Evolutionary conservation across 2,329 filamentous ascomycete genomes (phyloP).

Genomic region (Colletotrichum camelliae): DNA sequence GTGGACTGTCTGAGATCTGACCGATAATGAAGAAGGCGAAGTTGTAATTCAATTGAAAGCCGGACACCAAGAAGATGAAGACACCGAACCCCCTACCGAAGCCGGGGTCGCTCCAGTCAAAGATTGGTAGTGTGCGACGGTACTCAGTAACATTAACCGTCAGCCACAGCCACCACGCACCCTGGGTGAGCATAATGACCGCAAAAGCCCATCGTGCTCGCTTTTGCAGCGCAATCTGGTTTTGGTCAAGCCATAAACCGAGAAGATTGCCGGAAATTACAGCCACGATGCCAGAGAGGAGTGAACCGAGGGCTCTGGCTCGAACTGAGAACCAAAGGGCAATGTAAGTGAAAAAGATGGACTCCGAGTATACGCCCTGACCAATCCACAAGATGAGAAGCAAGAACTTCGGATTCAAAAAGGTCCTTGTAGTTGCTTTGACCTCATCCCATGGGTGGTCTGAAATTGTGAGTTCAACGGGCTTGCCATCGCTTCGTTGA

Average conservation of each 20-base stretch:
- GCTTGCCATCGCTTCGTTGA: conserved; percentile 43
- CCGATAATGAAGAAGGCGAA: conserved; percentile 72
- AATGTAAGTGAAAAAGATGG: conserved; percentile 46
- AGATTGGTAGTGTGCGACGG: conserved; percentile 52
- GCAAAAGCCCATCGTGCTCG: conserved; percentile 59
- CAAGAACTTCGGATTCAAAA: conserved; percentile 45
- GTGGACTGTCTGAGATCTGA: conserved; percentile 62
- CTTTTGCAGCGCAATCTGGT: conserved; percentile 52
- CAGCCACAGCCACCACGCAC: conserved; percentile 73
- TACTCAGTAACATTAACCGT: conserved; percentile 68
- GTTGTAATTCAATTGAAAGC: conserved; percentile 75
- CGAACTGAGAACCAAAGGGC: conserved; percentile 58
- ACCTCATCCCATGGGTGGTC: conserved; percentile 59
- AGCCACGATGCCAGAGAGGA: conserved; percentile 61
- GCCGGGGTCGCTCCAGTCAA: conserved; percentile 50
- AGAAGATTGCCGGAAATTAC: conserved; percentile 67
- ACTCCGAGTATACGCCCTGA: conserved; percentile 48
- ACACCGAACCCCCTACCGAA: conserved; percentile 53
- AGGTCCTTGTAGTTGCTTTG: conserved; percentile 54
- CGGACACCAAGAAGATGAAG: conserved; percentile 66
- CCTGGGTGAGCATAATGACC: conserved; percentile 59
- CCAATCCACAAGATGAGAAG: conserved; percentile 56
- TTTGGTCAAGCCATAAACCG: conserved; percentile 64
- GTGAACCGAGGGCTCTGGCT: conserved; percentile 47
- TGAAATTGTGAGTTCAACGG: conserved; percentile 37